phyloP scores from a whole-genome alignment of 208 protist genomes.

The Strigomonas culicis region DNA sequence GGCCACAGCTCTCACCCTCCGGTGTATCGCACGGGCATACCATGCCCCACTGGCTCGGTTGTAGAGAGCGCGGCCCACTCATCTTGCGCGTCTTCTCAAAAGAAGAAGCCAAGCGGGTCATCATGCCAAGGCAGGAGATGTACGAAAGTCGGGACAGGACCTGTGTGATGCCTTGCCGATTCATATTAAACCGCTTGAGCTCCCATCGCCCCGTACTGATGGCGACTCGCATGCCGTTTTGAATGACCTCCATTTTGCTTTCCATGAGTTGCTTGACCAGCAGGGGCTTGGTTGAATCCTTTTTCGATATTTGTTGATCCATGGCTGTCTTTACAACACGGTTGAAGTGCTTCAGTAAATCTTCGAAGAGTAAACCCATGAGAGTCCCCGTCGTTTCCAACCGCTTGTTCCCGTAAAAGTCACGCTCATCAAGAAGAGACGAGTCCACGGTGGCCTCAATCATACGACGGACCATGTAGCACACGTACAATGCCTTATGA shows the following conservation, averaged over 20 bases:
- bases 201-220: slow-evolving; percentile 97
- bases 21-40: slow-evolving; percentile 99
- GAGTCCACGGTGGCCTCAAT: slow-evolving; percentile 92
- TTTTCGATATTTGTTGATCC: slow-evolving; percentile 90
- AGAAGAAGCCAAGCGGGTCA: slow-evolving; percentile 98
- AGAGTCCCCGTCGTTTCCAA: slow-evolving; percentile 97
- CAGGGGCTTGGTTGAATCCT: slow-evolving; percentile 86
- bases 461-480: slow-evolving; percentile 97
- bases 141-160: slow-evolving; percentile 98
- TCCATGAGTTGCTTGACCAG: slow-evolving; percentile 91
- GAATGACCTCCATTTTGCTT: slow-evolving; percentile 95
- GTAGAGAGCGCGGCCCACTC: slow-evolving; percentile 92
- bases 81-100: slow-evolving; percentile 99
- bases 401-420: slow-evolving; percentile 99
- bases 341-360: slow-evolving; percentile 99
- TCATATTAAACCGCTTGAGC: slow-evolving; percentile 98
- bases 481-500: slow-evolving; percentile 97
- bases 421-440: slow-evolving; percentile 95
- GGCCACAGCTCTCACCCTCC: slow-evolving; percentile 98
- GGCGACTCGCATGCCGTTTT: slow-evolving; percentile 95
- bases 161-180: slow-evolving; percentile 94
- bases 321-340: slow-evolving; percentile 92
- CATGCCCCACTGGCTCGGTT: slow-evolving; percentile 99
- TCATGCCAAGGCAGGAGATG: slow-evolving; percentile 98
- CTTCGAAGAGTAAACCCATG: slow-evolving; percentile 98